Evolutionary conservation across 257 asterid genomes (phyloP), one percentile per base, ranked within the genome.

Genomic region (Lavandula angustifolia): DNA sequence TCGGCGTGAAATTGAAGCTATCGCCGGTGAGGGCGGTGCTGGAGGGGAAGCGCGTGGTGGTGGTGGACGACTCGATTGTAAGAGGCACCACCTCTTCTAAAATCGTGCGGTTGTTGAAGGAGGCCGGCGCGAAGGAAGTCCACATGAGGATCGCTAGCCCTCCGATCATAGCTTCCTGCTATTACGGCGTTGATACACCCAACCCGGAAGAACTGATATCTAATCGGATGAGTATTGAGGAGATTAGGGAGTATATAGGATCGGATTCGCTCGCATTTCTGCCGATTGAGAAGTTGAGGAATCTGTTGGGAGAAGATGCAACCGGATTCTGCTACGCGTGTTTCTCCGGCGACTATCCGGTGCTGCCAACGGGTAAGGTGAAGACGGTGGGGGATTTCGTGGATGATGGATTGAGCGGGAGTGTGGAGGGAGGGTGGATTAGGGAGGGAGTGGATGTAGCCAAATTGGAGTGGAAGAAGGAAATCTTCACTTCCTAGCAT

Each of bases 121-220:
- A 90, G 47, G 89, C 96, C 0, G 97, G 99, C 0, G 99, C 97
- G 0, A 87, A 89, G 58, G 99, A 92, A 63, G 95, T 89, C 22
- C 99, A 92, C 14, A 87, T 92, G 99, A 82, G 99, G 63, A 89
- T 92, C 4, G 97, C 97, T 0, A 87, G 96, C 73, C 99, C 99
- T 3, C 97, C 97, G 0, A 84, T 92, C 2, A 83, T 92, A 11
- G 95, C 75, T 1, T 85, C 97, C 47, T 91, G 98, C 50, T 91
- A 84, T 34, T 91, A 91, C 58, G 98, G 96, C 0, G 98, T 91
- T 9, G 96, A 91, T 18, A 91, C 95, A 9, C 98, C 98, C 3
- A 83, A 89, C 37, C 5, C 90, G 0, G 88, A 80, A 37, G 96
- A 88, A 71, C 63, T 91, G 87, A 91, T 91, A 31, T 86, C 98